Evolutionary conservation across 352 stramenopile species (phyloP).

Genomic region (Aphanomyces cochlioides): DNA sequence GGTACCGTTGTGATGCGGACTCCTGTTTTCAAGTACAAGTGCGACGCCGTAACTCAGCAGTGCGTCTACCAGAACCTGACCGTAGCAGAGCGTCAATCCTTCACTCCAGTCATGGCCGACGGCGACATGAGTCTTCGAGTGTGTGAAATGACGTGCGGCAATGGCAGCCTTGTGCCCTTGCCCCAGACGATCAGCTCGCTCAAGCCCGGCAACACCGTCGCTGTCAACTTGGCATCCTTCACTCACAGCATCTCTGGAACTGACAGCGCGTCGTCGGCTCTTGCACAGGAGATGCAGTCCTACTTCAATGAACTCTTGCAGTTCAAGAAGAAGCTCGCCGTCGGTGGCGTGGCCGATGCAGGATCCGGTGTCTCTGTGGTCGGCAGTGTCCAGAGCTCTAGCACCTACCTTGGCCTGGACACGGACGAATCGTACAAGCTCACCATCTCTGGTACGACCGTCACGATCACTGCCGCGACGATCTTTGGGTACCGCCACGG

Average conservation of each 20-base stretch:
- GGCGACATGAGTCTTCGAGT: conserved; percentile 21
- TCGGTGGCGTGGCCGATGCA: not conserved
- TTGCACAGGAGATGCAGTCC: conserved; percentile 3
- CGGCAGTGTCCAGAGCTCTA: not conserved
- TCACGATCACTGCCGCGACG: conserved; percentile 12
- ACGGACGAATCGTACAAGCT: conserved; percentile 28
- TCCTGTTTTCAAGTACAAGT: conserved; percentile 10
- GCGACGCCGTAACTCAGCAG: not conserved
- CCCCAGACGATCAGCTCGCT: conserved; percentile 4
- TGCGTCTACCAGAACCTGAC: conserved; percentile 21
- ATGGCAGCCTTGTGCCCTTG: conserved; percentile 17
- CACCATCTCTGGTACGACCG: not conserved
- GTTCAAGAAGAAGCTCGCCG: conserved; percentile 14
- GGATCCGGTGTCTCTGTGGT: not conserved
- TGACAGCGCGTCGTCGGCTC: not conserved
- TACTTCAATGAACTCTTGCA: not conserved
- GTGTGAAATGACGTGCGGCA: conserved; percentile 28
- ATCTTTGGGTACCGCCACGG: conserved; percentile 17
- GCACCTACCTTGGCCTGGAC: not conserved
- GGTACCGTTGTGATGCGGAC: not conserved
- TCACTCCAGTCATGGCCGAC: not conserved
- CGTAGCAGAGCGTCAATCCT: not conserved
- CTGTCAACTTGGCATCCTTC: conserved; percentile 13
- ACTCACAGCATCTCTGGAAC: not conserved
- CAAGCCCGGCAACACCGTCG: not conserved